Evolutionary conservation across 2,329 filamentous ascomycete genomes (phyloP).

Genomic region (Knufia fluminis): DNA sequence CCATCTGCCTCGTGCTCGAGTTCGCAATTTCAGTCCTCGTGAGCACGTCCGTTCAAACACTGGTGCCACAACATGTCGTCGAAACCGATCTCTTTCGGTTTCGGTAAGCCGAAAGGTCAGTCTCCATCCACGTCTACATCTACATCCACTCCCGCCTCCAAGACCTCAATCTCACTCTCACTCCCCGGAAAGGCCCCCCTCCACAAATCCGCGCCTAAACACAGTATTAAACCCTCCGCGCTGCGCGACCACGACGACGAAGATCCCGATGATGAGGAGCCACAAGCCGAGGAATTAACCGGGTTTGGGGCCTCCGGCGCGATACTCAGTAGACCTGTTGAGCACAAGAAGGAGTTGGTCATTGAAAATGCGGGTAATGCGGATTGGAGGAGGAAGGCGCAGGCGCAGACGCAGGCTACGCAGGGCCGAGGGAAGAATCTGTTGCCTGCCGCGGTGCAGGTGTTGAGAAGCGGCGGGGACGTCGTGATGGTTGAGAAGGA

Average conservation of each 20-base stretch:
- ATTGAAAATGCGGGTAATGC: constrained; percentile 56
- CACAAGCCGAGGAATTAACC: constrained; percentile 41
- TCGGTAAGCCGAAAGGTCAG: constrained; percentile 20
- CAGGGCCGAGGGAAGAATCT: constrained; percentile 37
- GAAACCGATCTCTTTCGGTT: constrained; percentile 23
- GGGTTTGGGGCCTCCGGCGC: constrained; percentile 44
- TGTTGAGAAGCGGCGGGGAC: constrained; percentile 31
- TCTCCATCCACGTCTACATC: constrained; percentile 4
- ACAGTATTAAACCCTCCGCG: constrained; percentile 10
- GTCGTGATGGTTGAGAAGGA: constrained; percentile 39
- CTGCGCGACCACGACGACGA: constrained; percentile 42
- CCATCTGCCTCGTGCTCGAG: too few species aligned
- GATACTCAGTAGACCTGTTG: constrained; percentile 31
- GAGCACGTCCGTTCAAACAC: background rate
- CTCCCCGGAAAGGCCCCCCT: constrained; percentile 9
- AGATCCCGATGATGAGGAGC: constrained; percentile 29
- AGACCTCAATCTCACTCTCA: background rate
- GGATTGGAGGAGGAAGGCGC: constrained; percentile 36
- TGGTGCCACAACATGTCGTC: constrained; percentile 13
- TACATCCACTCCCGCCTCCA: background rate
- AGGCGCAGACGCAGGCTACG: constrained; percentile 24
- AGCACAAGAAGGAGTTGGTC: constrained; percentile 36
- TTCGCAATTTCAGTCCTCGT: too few species aligned
- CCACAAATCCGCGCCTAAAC: constrained; percentile 8
- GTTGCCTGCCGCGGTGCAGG: constrained; percentile 47